These are phyloP conservation scores for Fusarium robinianum DNA, from an alignment of 2,329 filamentous ascomycete species.

Conservation along the genomic window DNA sequence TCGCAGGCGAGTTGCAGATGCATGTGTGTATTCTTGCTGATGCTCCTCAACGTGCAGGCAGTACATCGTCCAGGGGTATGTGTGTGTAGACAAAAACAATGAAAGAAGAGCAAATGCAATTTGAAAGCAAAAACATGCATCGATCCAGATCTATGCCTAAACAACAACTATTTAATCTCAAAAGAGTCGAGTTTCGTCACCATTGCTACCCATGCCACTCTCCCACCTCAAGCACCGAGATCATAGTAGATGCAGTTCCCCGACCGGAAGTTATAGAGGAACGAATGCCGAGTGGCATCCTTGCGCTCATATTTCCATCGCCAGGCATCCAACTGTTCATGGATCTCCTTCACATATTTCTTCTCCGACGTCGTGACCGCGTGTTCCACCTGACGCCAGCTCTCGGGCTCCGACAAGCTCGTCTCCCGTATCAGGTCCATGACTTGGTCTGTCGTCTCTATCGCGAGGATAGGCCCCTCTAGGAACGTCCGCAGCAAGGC, in stretches of 20 bases:
- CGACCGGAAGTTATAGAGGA: constrained; percentile 90
- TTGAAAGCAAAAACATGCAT: no score
- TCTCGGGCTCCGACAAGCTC: constrained; percentile 76
- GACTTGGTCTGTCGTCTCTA: constrained; percentile 85
- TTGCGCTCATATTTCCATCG: constrained; percentile 59
- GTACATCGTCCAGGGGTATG: no score
- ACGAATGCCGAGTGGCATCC: constrained; percentile 69
- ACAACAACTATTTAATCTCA: neutral
- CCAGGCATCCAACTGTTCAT: constrained; percentile 73
- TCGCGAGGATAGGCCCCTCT: constrained; percentile 79
- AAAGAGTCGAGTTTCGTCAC: neutral
- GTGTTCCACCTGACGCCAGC: constrained; percentile 82
- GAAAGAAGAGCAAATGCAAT: no score
- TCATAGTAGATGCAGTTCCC: constrained; percentile 87
- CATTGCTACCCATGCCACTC: neutral
- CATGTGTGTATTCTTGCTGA: no score
- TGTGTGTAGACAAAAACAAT: no score
- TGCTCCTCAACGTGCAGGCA: neutral
- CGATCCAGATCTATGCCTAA: neutral
- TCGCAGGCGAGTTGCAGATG: no score
- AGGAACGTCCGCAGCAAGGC: constrained; percentile 72
- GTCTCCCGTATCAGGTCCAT: constrained; percentile 78
- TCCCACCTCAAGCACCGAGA: constrained; percentile 51
- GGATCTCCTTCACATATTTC: constrained; percentile 81
- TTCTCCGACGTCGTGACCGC: constrained; percentile 75